A percentile compares a stretch with the other conserved stretches of the same genome.
Conservation (phyloP, 1,139 yeast genomes). For the Nakaseomyces nivariensis region DNA sequence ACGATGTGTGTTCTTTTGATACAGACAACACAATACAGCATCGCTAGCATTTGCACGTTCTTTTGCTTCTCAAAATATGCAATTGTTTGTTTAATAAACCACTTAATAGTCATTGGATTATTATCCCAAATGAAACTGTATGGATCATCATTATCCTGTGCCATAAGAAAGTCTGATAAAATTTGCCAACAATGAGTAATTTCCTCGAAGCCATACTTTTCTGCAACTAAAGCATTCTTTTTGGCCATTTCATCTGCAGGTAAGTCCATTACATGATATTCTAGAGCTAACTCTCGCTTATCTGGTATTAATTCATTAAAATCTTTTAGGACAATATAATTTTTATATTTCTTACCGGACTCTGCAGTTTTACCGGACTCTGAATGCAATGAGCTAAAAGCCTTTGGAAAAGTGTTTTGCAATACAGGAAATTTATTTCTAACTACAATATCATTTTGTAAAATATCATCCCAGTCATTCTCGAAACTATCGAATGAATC, state of each 20-base stretch:
- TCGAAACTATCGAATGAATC: constrained; percentile 29
- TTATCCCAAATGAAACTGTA: constrained; percentile 60
- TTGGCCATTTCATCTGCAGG: constrained; percentile 55
- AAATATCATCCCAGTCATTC: constrained; percentile 35
- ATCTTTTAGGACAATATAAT: constrained; percentile 55
- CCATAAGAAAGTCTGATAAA: constrained; percentile 31
- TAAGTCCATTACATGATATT: constrained; percentile 62
- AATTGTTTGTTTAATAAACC: constrained; percentile 61
- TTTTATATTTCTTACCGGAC: constrained; percentile 30
- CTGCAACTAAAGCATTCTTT: constrained; percentile 67
- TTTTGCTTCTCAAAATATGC: constrained; percentile 52
- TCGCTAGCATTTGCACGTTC: constrained; percentile 83
- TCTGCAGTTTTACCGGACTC: constrained; percentile 23
- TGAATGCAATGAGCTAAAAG: constrained; percentile 20
- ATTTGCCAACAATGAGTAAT: constrained; percentile 73
- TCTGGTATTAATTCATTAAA: constrained; percentile 67
- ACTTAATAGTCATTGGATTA: constrained; percentile 71
- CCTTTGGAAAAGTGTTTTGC: constrained; percentile 18
- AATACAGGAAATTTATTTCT: constrained; percentile 30
- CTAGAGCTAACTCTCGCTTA: constrained; percentile 64
- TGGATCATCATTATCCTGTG: constrained; percentile 18
- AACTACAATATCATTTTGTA: constrained; percentile 31
- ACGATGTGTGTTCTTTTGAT: constrained; percentile 2
- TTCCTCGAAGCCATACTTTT: constrained; percentile 48
- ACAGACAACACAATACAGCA: constrained; percentile 59